phyloP scores from a whole-genome alignment of 805 yeast genomes.

The Monosporozyma aquatica region DNA sequence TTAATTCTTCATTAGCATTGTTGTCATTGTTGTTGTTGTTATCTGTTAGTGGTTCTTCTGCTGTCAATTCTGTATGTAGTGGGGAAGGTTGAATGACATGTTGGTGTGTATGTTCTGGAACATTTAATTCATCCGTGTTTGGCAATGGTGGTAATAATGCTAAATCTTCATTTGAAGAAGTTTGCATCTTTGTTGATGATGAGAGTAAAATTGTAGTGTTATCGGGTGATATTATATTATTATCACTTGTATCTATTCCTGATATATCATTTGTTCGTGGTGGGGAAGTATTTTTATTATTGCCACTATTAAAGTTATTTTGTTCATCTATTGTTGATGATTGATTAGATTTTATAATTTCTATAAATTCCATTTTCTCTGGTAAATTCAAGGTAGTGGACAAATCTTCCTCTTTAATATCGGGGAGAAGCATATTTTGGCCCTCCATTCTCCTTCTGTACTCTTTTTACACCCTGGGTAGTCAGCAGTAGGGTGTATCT shows the following conservation, averaged over 20 bases:
- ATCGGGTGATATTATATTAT: neutral
- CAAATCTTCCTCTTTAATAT: slow-evolving; percentile 23
- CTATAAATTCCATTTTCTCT: neutral
- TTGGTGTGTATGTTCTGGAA: neutral
- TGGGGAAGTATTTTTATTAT: too few species aligned
- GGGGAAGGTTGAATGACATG: too few species aligned
- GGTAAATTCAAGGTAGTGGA: neutral
- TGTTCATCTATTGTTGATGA: slow-evolving; percentile 1
- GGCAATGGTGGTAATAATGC: slow-evolving; percentile 1
- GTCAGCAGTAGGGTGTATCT: too few species aligned
- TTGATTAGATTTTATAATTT: neutral
- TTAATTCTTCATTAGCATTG: neutral
- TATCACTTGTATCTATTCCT: neutral
- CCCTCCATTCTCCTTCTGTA: neutral
- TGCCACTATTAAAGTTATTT: too few species aligned
- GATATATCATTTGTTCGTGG: too few species aligned
- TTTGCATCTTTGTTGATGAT: neutral
- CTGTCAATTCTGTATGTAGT: neutral
- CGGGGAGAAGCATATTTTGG: slow-evolving; percentile 10
- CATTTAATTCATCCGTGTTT: neutral
- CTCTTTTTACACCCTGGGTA: neutral
- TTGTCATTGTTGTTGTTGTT: too few species aligned
- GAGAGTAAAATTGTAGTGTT: neutral
- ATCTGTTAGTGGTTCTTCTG: too few species aligned
- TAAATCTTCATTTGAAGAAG: neutral